Base-by-base conservation (phyloP, 2,329 filamentous ascomycete species). In the Blastomyces gilchristii region DNA sequence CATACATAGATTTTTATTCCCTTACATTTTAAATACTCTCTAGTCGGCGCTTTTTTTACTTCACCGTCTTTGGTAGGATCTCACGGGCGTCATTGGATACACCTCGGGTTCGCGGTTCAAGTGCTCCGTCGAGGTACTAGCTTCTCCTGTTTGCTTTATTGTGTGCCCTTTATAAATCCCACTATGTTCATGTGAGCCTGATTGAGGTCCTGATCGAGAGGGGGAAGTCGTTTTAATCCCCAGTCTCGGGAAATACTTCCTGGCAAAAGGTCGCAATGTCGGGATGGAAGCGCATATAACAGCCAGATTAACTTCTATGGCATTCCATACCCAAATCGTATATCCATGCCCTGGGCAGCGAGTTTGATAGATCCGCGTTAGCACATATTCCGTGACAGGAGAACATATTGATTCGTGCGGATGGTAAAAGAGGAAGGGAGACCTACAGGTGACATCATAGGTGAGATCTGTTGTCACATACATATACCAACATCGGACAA, bases 271-370 rank as follows among this genome's bases (percentile, higher is more conserved):
- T 7, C 67, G 63, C 25, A 69, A 63, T 18, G 63, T 66, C 16
- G 68, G 68, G 34, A 67, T 31, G 3, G 66, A 69, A 6, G 68
- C 66, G 63, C 67, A 69, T 8, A 68, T 69, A 31, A 69, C 65
- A 12, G 65, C 66, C 14, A 69, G 58, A 45, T 69, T 68, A 12
- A 64, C 61, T 57, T 69, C 68, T 45, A 69, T 22, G n/a, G 52
- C 60, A 43, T 60, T 65, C 68, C 68, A 69, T 52, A 68, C 22
- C 65, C 66, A 68, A 31, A 65, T 62, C 6, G 66, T 64, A 60
- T 67, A 68, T n/a, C 65, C 66, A 18, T 58, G 52, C 66, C 66
- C 66, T 68, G 37, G 25, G n/a, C 11, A 53, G 28, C 12, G 57
- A 43, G 18, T 64, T 37, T 54, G 50, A 43, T 3, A 49, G 6